These are phyloP conservation scores for Sporisorium scitamineum DNA, from an alignment of 1,284 basidiomycete genomes.

Conservation along the genomic window DNA sequence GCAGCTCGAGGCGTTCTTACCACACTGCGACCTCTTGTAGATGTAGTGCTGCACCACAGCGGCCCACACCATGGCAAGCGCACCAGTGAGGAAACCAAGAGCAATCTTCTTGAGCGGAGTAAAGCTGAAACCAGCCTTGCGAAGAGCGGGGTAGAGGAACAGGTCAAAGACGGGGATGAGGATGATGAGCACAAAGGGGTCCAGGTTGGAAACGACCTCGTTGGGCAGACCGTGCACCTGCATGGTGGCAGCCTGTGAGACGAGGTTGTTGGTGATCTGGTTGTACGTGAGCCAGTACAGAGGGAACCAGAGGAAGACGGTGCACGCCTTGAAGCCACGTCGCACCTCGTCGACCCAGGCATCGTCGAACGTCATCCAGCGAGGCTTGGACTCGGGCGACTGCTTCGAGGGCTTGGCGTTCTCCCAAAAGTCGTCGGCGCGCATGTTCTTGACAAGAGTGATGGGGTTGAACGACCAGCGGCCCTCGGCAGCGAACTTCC, in stretches of 20 bases:
- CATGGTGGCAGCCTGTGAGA: constrained; percentile 72
- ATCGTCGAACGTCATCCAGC: constrained; percentile 72
- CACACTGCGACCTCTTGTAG: constrained; percentile 74
- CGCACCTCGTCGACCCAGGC: constrained; percentile 82
- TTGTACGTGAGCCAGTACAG: constrained; percentile 72
- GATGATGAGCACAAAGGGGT: constrained; percentile 75
- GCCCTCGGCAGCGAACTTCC: constrained; percentile 63
- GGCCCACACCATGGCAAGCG: constrained; percentile 75
- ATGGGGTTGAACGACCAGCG: constrained; percentile 70
- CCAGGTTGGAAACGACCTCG: constrained; percentile 82
- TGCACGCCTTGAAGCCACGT: constrained; percentile 85
- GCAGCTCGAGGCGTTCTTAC: constrained; percentile 70
- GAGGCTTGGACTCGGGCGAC: constrained; percentile 63
- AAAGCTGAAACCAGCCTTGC: constrained; percentile 77
- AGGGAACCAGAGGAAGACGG: constrained; percentile 80
- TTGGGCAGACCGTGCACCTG: constrained; percentile 79
- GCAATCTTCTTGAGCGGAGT: constrained; percentile 75
- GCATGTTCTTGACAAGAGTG: constrained; percentile 64
- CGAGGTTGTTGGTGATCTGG: constrained; percentile 78
- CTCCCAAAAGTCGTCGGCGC: constrained; percentile 81
- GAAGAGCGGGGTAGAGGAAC: constrained; percentile 79
- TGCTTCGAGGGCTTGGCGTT: constrained; percentile 77
- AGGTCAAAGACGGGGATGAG: constrained; percentile 71
- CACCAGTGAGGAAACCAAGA: constrained; percentile 75
- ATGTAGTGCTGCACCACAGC: constrained; percentile 75